These are phyloP conservation scores for Wilhelminamyces savonicus DNA, from an alignment of 805 yeast genomes.

Conservation along the genomic window DNA sequence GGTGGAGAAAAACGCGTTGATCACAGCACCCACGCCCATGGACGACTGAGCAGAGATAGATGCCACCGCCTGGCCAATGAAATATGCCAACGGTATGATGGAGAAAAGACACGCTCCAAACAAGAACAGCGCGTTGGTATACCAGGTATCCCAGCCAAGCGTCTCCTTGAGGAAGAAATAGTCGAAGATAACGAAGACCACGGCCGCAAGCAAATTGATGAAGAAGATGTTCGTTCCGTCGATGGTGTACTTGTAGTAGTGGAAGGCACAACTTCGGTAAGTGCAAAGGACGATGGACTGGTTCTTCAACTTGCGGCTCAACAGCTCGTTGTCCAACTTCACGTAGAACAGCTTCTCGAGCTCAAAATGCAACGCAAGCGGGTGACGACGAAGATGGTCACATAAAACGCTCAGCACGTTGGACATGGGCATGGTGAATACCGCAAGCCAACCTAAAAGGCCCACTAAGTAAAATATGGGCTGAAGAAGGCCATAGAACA, in stretches of 20 bases:
- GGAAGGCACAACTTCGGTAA: conserved; percentile 85
- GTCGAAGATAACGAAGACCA: conserved; percentile 76
- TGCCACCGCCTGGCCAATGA: conserved; percentile 99
- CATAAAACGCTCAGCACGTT: conserved; percentile 64
- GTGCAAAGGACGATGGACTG: conserved; percentile 76
- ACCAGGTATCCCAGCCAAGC: conserved; percentile 28
- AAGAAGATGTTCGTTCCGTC: conserved; percentile 94
- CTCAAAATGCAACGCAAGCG: conserved; percentile 76
- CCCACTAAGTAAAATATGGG: conserved; percentile 59
- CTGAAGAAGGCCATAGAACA: conserved; percentile 61
- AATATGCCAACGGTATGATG: conserved; percentile 90
- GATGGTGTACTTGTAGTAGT: conserved; percentile 92
- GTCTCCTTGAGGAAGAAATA: conserved; percentile 54
- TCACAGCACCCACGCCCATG: conserved; percentile 98
- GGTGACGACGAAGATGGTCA: conserved; percentile 82
- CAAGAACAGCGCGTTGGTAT: conserved; percentile 59
- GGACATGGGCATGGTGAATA: conserved; percentile 91
- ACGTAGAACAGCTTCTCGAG: conserved; percentile 46
- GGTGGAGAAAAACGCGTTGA: conserved; percentile 95
- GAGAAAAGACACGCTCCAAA: conserved; percentile 76
- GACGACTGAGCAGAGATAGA: conserved; percentile 97
- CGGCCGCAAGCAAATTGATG: conserved; percentile 75
- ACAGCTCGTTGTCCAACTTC: conserved; percentile 16
- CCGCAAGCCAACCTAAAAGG: conserved; percentile 68
- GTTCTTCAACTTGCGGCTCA: conserved; percentile 33